These are phyloP conservation scores for Ogataea salicorniae DNA, from an alignment of 805 yeast species.

Conservation along the genomic window DNA sequence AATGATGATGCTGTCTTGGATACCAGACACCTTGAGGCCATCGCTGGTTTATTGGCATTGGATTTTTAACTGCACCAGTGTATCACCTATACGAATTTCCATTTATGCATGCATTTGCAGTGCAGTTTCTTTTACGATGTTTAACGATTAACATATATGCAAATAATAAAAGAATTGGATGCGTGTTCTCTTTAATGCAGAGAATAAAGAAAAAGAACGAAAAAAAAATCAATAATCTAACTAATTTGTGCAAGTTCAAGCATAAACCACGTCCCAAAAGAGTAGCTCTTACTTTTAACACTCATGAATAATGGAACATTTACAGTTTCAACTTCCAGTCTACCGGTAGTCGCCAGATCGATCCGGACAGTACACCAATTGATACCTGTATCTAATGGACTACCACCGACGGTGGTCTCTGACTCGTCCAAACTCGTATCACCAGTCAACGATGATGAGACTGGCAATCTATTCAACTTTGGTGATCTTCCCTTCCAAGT, in stretches of 20 bases:
- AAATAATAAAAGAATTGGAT: no score
- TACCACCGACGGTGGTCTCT: conserved; percentile 5
- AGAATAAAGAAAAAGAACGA: no score
- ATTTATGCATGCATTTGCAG: no score
- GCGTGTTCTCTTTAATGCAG: no score
- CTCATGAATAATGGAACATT: conserved; percentile 22
- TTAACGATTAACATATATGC: no score
- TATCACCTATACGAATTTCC: no score
- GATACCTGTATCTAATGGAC: conserved; percentile 18
- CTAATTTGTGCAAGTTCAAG: conserved; percentile 3
- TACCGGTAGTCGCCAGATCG: conserved; percentile 3
- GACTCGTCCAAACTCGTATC: not conserved
- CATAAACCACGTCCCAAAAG: conserved; percentile 2
- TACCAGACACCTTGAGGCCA: conserved; percentile 47
- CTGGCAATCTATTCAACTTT: no score
- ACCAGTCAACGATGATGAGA: no score
- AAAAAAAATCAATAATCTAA: not conserved
- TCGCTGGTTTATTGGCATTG: conserved; percentile 52
- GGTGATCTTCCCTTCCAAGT: conserved; percentile 3
- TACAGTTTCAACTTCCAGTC: not conserved
- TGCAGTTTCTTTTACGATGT: no score
- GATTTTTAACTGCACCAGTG: conserved; percentile 38
- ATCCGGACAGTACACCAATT: conserved; percentile 29
- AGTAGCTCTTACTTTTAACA: conserved; percentile 2
- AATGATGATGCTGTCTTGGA: conserved; percentile 37